Evolutionary conservation across 176 grass and related monocot species (phyloP), one percentile per base, ranked within the genome.

Genomic region (Cenchrus fungigraminus): DNA sequence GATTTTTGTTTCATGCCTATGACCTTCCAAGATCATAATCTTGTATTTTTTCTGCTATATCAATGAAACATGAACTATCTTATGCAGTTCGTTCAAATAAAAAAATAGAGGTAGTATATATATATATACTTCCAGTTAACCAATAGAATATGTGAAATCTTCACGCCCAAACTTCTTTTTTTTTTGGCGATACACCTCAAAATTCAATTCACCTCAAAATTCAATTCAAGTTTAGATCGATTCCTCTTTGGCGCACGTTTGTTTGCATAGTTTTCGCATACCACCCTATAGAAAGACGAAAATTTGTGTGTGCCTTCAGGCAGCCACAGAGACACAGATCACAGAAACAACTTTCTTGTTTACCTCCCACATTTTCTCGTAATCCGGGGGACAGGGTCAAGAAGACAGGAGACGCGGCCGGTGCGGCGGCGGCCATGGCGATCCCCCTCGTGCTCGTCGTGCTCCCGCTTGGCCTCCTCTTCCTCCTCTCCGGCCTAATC

Each of bases 401-500:
- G 52, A 20, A 67, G 63, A 14, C 14, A 12, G 29, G 49, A 25
- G 20, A 42, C 42, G 22, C 20, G 76, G 59, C 59, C 55, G 42
- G 42, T 59, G 53, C n/a, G 45, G 77, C 40, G 14, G 32, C n/a
- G 10, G 61, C 72, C 77, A 88, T 93, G 91, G 80, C 91, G 63
- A 43, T 92, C 17, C 79, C 80, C 8, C 79, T 79, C 80, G 87
- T 86, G 84, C 71, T 92, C 68, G 83, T 89, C 68, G 79, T 92
- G 80, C 83, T 92, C 22, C 92, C 86, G 12, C 52, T 94, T 45
- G 92, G 89, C 81, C 89, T 94, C 14, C 92, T 94, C 77, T 94
- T 94, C 89, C 92, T 94, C 76, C 89, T 94, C 25, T 94, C 89
- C 4, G 92, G 92, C 11, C 82, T 94, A 62, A 74, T 89, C 46